Evolutionary conservation across 1,284 basidiomycete genomes (phyloP).

Genomic region (Pseudozyma tsukubaensis): DNA sequence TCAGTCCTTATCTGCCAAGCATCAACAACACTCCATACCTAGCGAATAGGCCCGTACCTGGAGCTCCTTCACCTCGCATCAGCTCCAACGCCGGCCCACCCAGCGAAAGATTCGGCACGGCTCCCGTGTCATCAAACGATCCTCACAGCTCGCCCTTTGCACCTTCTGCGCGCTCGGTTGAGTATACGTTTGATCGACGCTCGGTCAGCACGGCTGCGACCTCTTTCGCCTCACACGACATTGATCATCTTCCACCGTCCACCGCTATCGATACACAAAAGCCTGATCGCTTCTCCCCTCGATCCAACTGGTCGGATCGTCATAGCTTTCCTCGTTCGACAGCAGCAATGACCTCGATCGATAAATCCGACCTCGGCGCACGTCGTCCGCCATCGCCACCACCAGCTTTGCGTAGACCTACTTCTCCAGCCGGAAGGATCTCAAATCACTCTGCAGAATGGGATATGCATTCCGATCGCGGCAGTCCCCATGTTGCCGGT

Average conservation of each 20-base stretch:
- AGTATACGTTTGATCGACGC: constrained; percentile 37
- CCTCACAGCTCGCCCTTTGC: constrained; percentile 39
- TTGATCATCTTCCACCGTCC: constrained; percentile 28
- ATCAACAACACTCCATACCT: constrained; percentile 17
- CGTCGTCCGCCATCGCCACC: constrained; percentile 30
- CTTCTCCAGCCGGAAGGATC: constrained; percentile 36
- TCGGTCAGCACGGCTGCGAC: constrained; percentile 42
- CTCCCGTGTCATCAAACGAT: constrained; percentile 20
- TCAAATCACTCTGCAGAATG: constrained; percentile 48
- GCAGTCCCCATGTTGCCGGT: constrained; percentile 28
- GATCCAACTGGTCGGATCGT: neutral
- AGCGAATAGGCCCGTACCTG: constrained; percentile 1
- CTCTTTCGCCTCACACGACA: constrained; percentile 13
- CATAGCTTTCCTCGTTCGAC: neutral
- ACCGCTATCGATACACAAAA: constrained; percentile 13
- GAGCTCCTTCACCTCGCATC: constrained; percentile 29
- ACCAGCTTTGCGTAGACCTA: constrained; percentile 29
- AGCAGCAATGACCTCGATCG: constrained; percentile 19
- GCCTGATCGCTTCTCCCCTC: constrained; percentile 3
- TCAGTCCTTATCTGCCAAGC: constrained; percentile 21
- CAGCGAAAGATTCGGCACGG: constrained; percentile 13
- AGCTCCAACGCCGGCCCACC: constrained; percentile 13
- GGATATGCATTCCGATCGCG: constrained; percentile 41
- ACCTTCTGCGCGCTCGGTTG: constrained; percentile 36
- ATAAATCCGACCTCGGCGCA: constrained; percentile 20